Evolutionary conservation across 176 grass and related monocot genomes (phyloP), one percentile per base, ranked within the genome.

Genomic region (Carex kokanica): DNA sequence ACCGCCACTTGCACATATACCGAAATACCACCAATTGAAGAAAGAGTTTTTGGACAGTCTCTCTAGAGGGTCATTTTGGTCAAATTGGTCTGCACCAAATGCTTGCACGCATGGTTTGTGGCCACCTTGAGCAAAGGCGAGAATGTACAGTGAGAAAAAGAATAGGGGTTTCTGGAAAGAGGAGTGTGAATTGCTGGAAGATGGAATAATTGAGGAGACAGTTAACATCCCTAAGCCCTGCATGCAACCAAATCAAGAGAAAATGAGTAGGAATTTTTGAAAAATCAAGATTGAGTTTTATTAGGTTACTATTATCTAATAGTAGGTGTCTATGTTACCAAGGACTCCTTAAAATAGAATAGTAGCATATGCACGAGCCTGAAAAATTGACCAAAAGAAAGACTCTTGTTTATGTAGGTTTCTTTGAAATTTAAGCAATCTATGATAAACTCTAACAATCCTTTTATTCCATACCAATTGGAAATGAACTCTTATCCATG

Each of bases 41-140:
- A 82, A 93, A 24, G 91, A 89, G 81, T 87, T 91, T 63, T 88
- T 74, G 0, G 87, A 86, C 54, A 65, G 49, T 53, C 23, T 61
- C 52, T 64, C 32, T 40, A 51, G 3, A 0, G 78, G 53, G 23
- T 78, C 52, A 62, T 18, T 61, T 24, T 84, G 75, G 85, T 89
- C 85, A 82, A 93, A 97, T 79, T 97, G 92, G 88, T 92, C 94
- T 0, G 94, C 94, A 13, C 90, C 92, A 57, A 97, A 97, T 56
- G 94, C 92, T 81, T 91, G 94, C 70, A 87, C 92, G 55, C 92
- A 94, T 16, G 94, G 94, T 83, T 97, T 94, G 86, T 97, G 92
- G 2, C 92, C 83, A 51, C 88, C 88, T 84, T 97, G 85, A 2
- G 90, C 92, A 5, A 97, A 78, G 45, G 92, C 94, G 25, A 94